Evolutionary conservation across 2,329 filamentous ascomycete genomes (phyloP), one percentile per base, ranked within the genome.

Genomic region (Coleophoma eucalyptorum): DNA sequence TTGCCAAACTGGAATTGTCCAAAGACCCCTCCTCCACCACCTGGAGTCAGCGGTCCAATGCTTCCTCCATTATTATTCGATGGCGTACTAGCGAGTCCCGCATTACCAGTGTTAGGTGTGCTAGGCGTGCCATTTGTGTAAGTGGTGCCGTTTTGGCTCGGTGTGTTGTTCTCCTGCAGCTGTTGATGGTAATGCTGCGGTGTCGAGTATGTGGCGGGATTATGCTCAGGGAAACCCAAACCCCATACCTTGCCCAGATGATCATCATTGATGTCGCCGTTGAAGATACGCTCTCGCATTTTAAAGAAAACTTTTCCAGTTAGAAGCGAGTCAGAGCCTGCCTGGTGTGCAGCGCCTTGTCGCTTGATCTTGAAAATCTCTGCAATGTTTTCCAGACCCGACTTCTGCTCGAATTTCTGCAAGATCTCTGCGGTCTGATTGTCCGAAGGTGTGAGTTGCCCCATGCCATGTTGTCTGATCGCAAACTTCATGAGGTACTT

Each of bases 401-500:
- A 93, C 68, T 97, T 97, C 61, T 90, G 85, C 62, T 94, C 92
- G 50, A 96, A 86, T 59, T 89, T 90, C 57, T 87, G 83, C 55
- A 97, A 76, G 51, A 96, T 87, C 64, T 90, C 87, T 20, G 80
- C 76, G 15, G 83, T 87, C 50, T 76, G 75, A 2, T 81, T 78
- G 52, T 89, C 86, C 49, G 80, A 74, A 43, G 81, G 85, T 8
- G 79, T 84, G 60, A 72, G 73, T 64, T 83, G 86, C 65, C 72
- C 80, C 46, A 80, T 78, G 50, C 81, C 81, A 65, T 87, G 81
- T 49, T 86, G 79, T 60, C 81, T 81, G 57, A 88, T 87, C 26
- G 90, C 91, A 63, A 91, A 85, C 67, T 96, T 96, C 82, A 97
- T 93, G 38, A 99, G 81, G 68, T 94, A 96, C 73, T 99, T 99